A percentile compares a stretch with the other conserved stretches of the same genome.
Evolutionary conservation across 2,329 filamentous ascomycete species (phyloP).

Genomic region (Elsinoe arachidis): DNA sequence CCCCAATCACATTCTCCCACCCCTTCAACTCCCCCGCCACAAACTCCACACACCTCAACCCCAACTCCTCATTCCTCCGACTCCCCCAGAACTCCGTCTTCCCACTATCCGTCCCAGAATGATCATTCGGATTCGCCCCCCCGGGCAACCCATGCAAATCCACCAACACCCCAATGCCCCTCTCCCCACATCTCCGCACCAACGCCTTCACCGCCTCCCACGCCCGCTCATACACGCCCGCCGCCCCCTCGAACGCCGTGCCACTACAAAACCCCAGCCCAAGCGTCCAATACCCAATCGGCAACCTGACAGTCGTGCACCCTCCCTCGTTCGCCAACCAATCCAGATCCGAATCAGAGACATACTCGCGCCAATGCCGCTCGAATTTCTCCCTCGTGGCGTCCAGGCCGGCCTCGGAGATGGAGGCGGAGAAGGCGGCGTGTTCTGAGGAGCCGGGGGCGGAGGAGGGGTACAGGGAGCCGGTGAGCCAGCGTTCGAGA

Average conservation of each 20-base stretch:
- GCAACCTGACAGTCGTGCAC: constrained; percentile 51
- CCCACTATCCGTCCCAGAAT: constrained; percentile 47
- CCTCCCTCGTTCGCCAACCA: constrained; percentile 46
- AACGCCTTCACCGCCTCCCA: constrained; percentile 45
- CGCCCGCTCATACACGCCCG: constrained; percentile 43
- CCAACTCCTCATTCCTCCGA: constrained; percentile 35
- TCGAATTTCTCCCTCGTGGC: constrained; percentile 44
- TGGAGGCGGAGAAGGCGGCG: constrained; percentile 41
- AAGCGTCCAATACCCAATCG: constrained; percentile 52
- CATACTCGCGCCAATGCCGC: constrained; percentile 43
- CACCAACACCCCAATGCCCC: constrained; percentile 49
- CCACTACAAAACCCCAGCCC: constrained; percentile 41
- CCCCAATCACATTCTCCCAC: constrained; percentile 42
- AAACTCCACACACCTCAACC: constrained; percentile 41
- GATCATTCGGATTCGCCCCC: constrained; percentile 47
- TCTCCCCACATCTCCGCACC: constrained; percentile 35
- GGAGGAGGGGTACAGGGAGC: constrained; percentile 40
- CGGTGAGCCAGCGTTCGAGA: constrained; percentile 51
- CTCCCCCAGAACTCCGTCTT: constrained; percentile 46
- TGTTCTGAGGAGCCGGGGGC: constrained; percentile 42
- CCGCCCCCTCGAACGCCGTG: constrained; percentile 44
- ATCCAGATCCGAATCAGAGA: constrained; percentile 43
- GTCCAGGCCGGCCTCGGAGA: constrained; percentile 40
- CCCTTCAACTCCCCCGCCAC: constrained; percentile 40
- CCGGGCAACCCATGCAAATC: constrained; percentile 53